These are phyloP conservation scores for Leccinum variicolor DNA, from an alignment of 768 basidiomycete species.

Conservation along the genomic window DNA sequence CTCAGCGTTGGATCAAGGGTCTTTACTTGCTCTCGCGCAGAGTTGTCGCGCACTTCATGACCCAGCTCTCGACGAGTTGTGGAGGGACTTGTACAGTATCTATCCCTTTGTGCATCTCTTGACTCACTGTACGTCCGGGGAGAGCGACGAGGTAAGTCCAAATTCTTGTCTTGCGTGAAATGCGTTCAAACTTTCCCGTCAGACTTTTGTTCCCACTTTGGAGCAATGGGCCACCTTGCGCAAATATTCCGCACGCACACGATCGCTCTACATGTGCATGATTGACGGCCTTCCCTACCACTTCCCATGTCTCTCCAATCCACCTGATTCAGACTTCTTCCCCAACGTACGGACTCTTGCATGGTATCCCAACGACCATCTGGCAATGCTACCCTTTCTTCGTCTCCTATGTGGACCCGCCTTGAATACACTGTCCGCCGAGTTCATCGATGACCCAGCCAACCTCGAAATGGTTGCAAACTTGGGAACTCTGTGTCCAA, in stretches of 20 bases:
- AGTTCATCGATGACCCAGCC: conserved; percentile 16
- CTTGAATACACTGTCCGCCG: conserved; percentile 15
- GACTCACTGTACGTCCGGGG: background rate
- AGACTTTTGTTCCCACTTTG: background rate
- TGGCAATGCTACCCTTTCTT: conserved; percentile 17
- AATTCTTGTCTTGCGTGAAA: background rate
- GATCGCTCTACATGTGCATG: conserved; percentile 19
- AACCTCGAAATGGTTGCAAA: conserved; percentile 14
- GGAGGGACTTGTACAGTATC: conserved; percentile 21
- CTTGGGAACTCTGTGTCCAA: conserved; percentile 17
- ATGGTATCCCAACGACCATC: conserved; percentile 23
- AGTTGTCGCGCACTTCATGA: conserved; percentile 23
- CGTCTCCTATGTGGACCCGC: conserved; percentile 24
- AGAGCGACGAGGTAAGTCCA: conserved; percentile 12
- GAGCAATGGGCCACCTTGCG: conserved; percentile 20
- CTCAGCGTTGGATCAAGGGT: conserved; percentile 3
- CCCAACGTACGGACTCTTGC: conserved; percentile 18
- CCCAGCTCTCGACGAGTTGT: conserved; percentile 25
- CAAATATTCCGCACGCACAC: conserved; percentile 19
- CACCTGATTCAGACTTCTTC: conserved; percentile 18
- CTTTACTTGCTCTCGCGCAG: conserved; percentile 21
- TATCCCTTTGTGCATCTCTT: conserved; percentile 21
- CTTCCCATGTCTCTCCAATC: conserved; percentile 12
- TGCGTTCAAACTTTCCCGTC: background rate
- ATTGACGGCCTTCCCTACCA: conserved; percentile 13